Evolutionary conservation across 768 basidiomycete genomes (phyloP).

Genomic region (Suillus variegatus): DNA sequence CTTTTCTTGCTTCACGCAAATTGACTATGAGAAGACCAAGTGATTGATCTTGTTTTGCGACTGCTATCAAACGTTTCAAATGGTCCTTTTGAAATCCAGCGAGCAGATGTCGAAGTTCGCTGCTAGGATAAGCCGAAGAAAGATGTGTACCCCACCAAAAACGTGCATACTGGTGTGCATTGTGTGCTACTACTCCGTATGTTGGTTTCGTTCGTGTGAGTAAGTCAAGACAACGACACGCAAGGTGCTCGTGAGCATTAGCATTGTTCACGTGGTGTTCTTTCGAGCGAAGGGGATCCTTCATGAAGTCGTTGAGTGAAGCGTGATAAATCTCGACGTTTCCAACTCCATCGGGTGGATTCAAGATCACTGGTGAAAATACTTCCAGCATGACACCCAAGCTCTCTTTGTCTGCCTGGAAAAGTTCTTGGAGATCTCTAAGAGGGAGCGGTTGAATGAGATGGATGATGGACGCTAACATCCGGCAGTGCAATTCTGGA

Average conservation of each 20-base stretch:
- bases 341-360: background rate
- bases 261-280: background rate
- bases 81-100: background rate
- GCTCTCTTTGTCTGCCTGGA: background rate
- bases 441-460: background rate
- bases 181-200: background rate
- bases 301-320: slow-evolving; percentile 1
- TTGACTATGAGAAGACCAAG: background rate
- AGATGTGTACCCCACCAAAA: background rate
- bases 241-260: background rate
- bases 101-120: background rate
- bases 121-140: background rate
- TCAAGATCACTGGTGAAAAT: background rate
- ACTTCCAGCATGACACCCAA: background rate
- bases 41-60: background rate
- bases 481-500: too few relatives aligned
- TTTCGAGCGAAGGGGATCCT: background rate
- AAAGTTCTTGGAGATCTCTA: background rate
- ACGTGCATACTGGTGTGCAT: background rate
- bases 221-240: background rate
- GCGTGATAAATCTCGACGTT: background rate
- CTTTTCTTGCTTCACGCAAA: background rate
- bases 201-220: background rate
- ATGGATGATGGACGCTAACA: too few relatives aligned
- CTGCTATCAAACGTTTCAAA: background rate